phyloP scores from a whole-genome alignment of 208 protist genomes.

The Strigomonas culicis region DNA sequence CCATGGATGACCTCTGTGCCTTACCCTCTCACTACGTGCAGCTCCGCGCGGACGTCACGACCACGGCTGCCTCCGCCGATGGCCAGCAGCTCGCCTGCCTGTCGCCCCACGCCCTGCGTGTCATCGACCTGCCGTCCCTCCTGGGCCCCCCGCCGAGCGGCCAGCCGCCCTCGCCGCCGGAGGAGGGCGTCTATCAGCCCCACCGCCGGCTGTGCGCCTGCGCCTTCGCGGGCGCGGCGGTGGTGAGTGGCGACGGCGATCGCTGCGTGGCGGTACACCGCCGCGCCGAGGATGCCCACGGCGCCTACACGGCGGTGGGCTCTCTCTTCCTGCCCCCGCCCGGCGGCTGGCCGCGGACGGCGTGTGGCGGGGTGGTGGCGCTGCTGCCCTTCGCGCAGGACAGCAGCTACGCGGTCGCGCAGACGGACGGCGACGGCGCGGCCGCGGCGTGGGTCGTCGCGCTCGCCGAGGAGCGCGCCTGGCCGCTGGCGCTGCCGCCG shows the following conservation, averaged over 20 bases:
- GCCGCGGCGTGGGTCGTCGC: too few species aligned
- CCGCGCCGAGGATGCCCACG: not conserved
- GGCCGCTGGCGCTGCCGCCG: too few species aligned
- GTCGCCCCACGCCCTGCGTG: too few species aligned
- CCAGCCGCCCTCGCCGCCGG: not conserved
- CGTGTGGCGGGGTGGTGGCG: not conserved
- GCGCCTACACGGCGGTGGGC: not conserved
- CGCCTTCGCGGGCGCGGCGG: not conserved
- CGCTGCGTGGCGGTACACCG: conserved; percentile 4
- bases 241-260: not conserved
- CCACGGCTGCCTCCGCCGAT: too few species aligned
- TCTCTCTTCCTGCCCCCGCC: not conserved
- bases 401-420: not conserved
- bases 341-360: too few species aligned
- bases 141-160: too few species aligned
- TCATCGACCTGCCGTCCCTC: too few species aligned
- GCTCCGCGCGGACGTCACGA: not conserved
- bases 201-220: not conserved
- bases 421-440: not conserved
- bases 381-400: not conserved
- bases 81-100: too few species aligned
- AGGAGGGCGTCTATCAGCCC: not conserved
- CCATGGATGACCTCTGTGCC: too few species aligned
- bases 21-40: not conserved
- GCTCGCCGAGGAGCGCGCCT: too few species aligned